These are phyloP conservation scores for Allantophomopsis cytisporea DNA, from an alignment of 2,329 filamentous ascomycete species.

Conservation along the genomic window DNA sequence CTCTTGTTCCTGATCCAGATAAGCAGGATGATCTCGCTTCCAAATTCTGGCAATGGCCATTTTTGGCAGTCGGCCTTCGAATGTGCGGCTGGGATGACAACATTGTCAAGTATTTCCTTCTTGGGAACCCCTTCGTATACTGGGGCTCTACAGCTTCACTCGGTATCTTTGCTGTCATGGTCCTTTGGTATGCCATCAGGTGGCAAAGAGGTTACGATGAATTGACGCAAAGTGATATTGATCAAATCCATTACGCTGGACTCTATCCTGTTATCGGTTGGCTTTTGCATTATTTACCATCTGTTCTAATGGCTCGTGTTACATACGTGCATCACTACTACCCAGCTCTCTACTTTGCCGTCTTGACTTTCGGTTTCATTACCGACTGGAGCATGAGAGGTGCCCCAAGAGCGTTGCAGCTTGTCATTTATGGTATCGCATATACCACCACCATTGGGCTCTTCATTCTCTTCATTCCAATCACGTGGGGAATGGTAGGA, in stretches of 20 bases:
- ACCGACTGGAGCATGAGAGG: slow-evolving; percentile 69
- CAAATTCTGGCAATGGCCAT: slow-evolving; percentile 96
- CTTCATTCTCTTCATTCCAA: slow-evolving; percentile 82
- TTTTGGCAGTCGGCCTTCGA: slow-evolving; percentile 85
- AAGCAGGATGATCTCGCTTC: slow-evolving; percentile 98
- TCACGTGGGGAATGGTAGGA: slow-evolving; percentile 94
- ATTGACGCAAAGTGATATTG: slow-evolving; percentile 65
- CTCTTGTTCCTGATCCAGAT: slow-evolving; percentile 90
- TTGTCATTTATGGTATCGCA: slow-evolving; percentile 56
- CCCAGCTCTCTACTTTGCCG: slow-evolving; percentile 94
- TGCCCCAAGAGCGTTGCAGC: slow-evolving; percentile 48
- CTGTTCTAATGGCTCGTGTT: slow-evolving; percentile 94
- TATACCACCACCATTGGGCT: slow-evolving; percentile 67
- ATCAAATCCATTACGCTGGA: slow-evolving; percentile 89
- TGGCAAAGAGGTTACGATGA: slow-evolving; percentile 94
- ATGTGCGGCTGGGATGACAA: slow-evolving; percentile 98
- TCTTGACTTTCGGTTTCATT: slow-evolving; percentile 78
- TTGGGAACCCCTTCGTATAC: slow-evolving; percentile 93
- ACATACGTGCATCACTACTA: slow-evolving; percentile 99
- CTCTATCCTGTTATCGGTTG: slow-evolving; percentile 87
- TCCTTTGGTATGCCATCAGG: slow-evolving; percentile 76
- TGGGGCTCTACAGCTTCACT: slow-evolving; percentile 82
- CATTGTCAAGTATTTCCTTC: slow-evolving; percentile 94
- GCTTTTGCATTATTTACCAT: slow-evolving; percentile 93
- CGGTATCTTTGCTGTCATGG: slow-evolving; percentile 55